Conservation (phyloP, 208 protist species). For the Tritrichomonas musculus region DNA sequence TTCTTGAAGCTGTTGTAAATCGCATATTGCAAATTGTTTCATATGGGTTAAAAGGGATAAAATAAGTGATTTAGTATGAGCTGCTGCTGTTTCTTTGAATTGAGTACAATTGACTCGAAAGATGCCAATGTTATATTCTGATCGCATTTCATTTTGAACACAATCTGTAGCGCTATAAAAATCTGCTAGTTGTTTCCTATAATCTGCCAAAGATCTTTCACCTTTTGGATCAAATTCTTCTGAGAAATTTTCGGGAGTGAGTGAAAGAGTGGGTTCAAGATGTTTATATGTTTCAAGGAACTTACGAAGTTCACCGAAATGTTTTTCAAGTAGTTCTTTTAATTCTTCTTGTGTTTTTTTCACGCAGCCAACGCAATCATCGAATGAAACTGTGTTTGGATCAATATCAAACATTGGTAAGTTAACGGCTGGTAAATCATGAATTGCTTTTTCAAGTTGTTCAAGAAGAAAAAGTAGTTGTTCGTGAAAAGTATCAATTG, state of each 20-base stretch:
- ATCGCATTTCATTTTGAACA: neutral
- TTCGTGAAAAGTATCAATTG: neutral
- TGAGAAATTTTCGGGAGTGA: neutral
- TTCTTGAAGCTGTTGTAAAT: neutral
- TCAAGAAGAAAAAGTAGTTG: neutral
- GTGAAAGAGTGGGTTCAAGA: neutral
- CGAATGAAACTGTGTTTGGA: neutral
- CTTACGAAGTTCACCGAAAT: neutral
- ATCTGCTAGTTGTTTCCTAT: neutral
- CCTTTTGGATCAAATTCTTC: slow-evolving; percentile 30
- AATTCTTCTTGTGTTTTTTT: neutral
- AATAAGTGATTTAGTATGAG: neutral
- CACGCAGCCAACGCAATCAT: neutral
- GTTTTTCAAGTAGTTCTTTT: neutral
- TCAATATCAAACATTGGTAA: neutral
- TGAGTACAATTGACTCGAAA: neutral
- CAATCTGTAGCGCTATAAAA: neutral
- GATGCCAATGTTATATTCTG: neutral
- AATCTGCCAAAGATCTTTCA: neutral
- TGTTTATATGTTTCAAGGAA: neutral
- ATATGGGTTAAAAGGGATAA: neutral
- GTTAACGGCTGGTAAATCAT: neutral
- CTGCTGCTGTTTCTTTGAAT: neutral
- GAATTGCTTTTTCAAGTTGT: neutral
- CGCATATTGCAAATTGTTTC: neutral